Base-by-base conservation (phyloP, 345 rosid species). In the Melaleuca alternifolia region DNA sequence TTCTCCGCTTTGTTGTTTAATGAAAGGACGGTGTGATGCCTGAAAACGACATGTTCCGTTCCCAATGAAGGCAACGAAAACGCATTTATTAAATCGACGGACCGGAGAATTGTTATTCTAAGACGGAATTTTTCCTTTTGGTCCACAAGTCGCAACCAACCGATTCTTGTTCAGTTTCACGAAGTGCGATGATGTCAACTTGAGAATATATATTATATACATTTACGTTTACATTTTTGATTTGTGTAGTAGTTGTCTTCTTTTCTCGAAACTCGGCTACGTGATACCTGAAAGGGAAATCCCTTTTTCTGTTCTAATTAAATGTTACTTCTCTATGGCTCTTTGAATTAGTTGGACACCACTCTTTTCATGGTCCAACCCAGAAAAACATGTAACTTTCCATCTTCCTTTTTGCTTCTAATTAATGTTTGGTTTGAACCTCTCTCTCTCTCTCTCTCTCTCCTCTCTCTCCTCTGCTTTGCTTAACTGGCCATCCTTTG, bases 41-140 rank as follows among this genome's bases (percentile, higher is more conserved):
- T 84, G 91, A 90, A 89, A 92, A 87, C 30, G 93, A 88, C 92
- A 87, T 81, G 51, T 53, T 85, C 75, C 62, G 50, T 87, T 88
- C 84, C 62, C 83, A 79, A 52, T 52, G 21, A 1, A 82, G 51
- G 20, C 54, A 57, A 24, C 51, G 75, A 71, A 53, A 11, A n/a
- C 10, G 54, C 59, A 33, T 8, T 18, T 76, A 13, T 57, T 50
- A 28, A 52, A 56, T 28, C 5, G 13, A 41, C 48, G 28, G n/a
- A 52, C 24, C 7, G 30, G 37, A 81, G 56, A 77, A 79, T 28
- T 30, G 24, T 71, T 18, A 24, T 44, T 37, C 6, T 46, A 20
- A 50, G 11, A 75, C 10, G 44, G 44, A 65, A 61, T 18, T 82
- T 18, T 82, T 65, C 33, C 85, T 41, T 41, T 87, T 15, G 48